A percentile compares a stretch with the other conserved stretches of the same genome.
phyloP scores from a whole-genome alignment of 73 alveolate species.

The Tetrahymena borealis region DNA sequence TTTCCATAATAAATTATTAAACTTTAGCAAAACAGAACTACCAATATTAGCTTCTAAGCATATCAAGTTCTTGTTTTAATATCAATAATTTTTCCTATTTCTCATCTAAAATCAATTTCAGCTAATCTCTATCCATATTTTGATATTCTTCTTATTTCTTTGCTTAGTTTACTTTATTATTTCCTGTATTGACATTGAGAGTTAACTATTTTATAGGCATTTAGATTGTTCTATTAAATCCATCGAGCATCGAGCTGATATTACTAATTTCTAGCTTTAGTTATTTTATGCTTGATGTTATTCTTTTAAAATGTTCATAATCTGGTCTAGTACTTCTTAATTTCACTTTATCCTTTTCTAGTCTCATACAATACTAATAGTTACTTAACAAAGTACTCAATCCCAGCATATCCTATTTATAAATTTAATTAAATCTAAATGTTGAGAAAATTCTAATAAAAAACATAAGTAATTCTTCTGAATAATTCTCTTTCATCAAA shows the following conservation, averaged over 20 bases:
- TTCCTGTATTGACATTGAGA: background rate
- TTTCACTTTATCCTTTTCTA: background rate
- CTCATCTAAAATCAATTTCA: background rate
- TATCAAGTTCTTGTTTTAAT: background rate
- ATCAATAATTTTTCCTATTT: background rate
- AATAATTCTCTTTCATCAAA: too few relatives aligned
- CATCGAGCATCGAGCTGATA: background rate
- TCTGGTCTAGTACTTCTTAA: background rate
- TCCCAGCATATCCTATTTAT: background rate
- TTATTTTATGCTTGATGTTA: background rate
- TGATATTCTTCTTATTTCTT: background rate
- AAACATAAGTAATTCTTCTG: too few relatives aligned
- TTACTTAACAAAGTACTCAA: background rate
- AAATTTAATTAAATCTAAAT: too few relatives aligned
- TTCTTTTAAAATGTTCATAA: background rate
- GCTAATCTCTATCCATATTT: background rate
- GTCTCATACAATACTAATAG: background rate
- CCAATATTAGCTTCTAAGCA: background rate
- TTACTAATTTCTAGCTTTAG: background rate
- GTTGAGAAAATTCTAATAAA: too few relatives aligned
- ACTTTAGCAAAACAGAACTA: background rate
- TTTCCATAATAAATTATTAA: background rate
- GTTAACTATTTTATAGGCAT: background rate
- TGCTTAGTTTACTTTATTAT: background rate
- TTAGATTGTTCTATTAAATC: background rate